phyloP scores from a whole-genome alignment of 2,329 filamentous ascomycete species.

The Camillea tinctor region DNA sequence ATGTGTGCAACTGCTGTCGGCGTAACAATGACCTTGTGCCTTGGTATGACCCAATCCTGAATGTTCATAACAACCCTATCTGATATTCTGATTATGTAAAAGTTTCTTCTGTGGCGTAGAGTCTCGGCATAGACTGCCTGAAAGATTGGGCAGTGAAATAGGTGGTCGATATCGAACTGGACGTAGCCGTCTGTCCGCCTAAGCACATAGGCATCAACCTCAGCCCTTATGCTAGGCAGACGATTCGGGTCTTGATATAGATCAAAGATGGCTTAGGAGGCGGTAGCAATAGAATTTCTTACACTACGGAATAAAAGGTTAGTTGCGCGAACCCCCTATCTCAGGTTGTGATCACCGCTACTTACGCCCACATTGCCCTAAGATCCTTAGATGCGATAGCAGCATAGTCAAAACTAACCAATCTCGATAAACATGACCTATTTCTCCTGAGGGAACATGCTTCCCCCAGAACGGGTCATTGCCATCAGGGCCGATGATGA shows the following conservation, averaged over 20 bases:
- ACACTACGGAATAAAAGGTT: slow-evolving; percentile 14
- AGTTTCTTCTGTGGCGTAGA: slow-evolving; percentile 30
- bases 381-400: slow-evolving; percentile 28
- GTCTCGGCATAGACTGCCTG: slow-evolving; percentile 31
- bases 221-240: slow-evolving; percentile 19
- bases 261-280: slow-evolving; percentile 26
- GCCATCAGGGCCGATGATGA: slow-evolving; percentile 14
- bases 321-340: slow-evolving; percentile 1
- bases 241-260: slow-evolving; percentile 26
- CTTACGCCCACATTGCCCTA: slow-evolving; percentile 29
- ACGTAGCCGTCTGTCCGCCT: slow-evolving; percentile 12
- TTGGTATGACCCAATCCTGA: slow-evolving; percentile 24
- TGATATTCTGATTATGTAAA: slow-evolving; percentile 30
- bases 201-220: slow-evolving; percentile 19
- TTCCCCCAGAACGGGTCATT: slow-evolving; percentile 28
- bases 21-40: slow-evolving; percentile 22
- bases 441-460: slow-evolving; percentile 27
- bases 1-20: slow-evolving; percentile 31
- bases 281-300: slow-evolving; percentile 22
- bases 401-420: slow-evolving; percentile 24
- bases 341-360: background rate
- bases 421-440: slow-evolving; percentile 26
- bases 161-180: slow-evolving; percentile 20
- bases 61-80: slow-evolving; percentile 23
- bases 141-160: slow-evolving; percentile 25